Base-by-base conservation (phyloP, 352 stramenopile species). In the Saprolegnia diclina region DNA sequence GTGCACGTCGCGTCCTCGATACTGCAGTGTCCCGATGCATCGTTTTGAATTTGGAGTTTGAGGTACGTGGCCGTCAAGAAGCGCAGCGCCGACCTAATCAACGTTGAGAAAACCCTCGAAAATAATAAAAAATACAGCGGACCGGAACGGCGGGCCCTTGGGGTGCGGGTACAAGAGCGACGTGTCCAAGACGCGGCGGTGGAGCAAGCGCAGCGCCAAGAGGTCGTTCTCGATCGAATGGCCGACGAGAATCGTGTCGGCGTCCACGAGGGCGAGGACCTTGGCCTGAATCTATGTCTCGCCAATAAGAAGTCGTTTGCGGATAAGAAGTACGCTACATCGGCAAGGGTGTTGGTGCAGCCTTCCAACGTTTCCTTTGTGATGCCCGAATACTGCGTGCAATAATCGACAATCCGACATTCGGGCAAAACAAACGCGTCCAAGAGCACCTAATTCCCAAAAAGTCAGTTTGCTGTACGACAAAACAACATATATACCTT, bases 161-260 rank as follows among this genome's bases (percentile, higher is more conserved):
- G 85, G 86, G 57, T 96, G 87, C 9, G 83, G 83, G 59, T 92
- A 96, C 65, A 96, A 68, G 40, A 87, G 80, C 0, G 78, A 77
- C 5, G 88, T 96, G 71, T 96, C 88, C 42, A 94, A 89, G 61
- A 92, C 71, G 29, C 84, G 84, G 21, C 77, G 75, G 63, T 96
- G 88, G 50, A 91, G 62, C 18, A 95, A 71, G 11, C 76, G 72
- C 29, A 96, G 72, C 10, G 84, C 85, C 57, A 77, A 65, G 5
- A 95, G 70, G 65, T 96, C 88, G 71, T 94, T 95, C 64, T 96
- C 88, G 56, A 96, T 85, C 46, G 84, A 94, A 70, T 96, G 88
- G 18, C 88, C 88, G n/a, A 95, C 84, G 32, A 95, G 75, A 46
- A 95, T 90, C 5, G 87, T 85, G 22, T 91, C 76, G 0, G 81